A percentile compares a stretch with the other conserved stretches of the same genome.
Evolutionary conservation across 2,329 filamentous ascomycete species (phyloP).

Genomic region (Furcasterigmium furcatum): DNA sequence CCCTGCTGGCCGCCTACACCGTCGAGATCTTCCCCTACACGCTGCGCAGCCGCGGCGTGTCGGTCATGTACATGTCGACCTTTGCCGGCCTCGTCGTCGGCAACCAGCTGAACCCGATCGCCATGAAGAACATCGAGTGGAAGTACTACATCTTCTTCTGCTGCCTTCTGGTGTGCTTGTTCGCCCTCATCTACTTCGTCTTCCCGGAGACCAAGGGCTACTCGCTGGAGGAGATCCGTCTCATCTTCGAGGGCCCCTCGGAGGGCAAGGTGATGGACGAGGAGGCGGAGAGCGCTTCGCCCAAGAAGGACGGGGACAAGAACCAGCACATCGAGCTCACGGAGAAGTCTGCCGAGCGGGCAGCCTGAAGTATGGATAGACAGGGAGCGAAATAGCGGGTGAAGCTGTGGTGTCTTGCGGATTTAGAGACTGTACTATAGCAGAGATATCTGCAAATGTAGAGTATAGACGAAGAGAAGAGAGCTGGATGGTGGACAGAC

Average conservation of each 20-base stretch:
- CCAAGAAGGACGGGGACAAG: too few species aligned
- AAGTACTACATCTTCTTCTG: constrained; percentile 37
- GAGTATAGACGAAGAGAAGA: too few species aligned
- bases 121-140: constrained; percentile 31
- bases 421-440: not conserved
- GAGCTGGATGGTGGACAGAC: too few species aligned
- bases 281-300: constrained; percentile 12
- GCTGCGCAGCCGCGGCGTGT: constrained; percentile 10
- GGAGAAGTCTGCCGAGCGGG: not conserved
- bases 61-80: constrained; percentile 6
- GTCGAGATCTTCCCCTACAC: constrained; percentile 22
- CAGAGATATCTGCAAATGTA: not conserved
- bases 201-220: constrained; percentile 28
- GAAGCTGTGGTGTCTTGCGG: not conserved
- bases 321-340: too few species aligned
- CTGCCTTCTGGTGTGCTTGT: constrained; percentile 24
- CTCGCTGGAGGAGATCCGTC: constrained; percentile 23
- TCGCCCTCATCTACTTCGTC: constrained; percentile 31
- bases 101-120: constrained; percentile 37
- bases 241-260: constrained; percentile 20
- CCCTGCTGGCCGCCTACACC: constrained; percentile 23
- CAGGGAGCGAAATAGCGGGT: not conserved
- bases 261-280: not conserved
- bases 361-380: too few species aligned
- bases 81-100: constrained; percentile 23